Evolutionary conservation across 2,329 filamentous ascomycete genomes (phyloP), one percentile per base, ranked within the genome.

Genomic region (Ophiostoma ulmi): DNA sequence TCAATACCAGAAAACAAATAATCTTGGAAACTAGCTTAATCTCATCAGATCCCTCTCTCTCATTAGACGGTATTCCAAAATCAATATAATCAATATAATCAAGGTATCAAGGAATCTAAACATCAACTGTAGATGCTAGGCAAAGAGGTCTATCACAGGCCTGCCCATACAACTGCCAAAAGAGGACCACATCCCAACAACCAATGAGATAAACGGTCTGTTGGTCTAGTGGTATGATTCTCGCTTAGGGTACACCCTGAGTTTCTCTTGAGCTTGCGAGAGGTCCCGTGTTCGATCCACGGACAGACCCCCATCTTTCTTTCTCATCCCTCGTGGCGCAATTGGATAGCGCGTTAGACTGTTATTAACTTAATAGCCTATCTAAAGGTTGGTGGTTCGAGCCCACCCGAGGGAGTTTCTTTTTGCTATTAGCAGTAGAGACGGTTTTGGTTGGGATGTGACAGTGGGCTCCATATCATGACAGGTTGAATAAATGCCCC

Each of bases 191-290:
- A 22, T 22, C 35, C 7, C 63, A 41, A 65, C 36, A 65, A 65
- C 63, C 63, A 65, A 65, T 65, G 35, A 64, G 61, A 64, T 64
- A 36, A 36, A 65, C 39, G 65, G 65, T 41, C 71, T 72, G 72
- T 66, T 82, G 76, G 1, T 87, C 84, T 86, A 86, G 85, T 84
- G 85, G 85, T 87, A 87, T 87, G 84, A 86, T 87, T 86, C 84
- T 86, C 84, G 85, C 85, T 87, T 87, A 87, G 85, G 85, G 85
- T 79, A 38, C 68, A 69, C 68, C 68, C 68, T 69, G 65, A 67
- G 65, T 67, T 67, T 48, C 63, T 41, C 63, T 65, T 39, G 63
- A 65, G 63, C 63, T 65, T 65, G 63, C 63, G 63, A 65, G 63
- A 65, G 63, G 63, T 65, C 63, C 63, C 63, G 63, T 65, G 63